Evolutionary conservation across 768 basidiomycete genomes (phyloP).

Genomic region (Termitomyces bulborhizus): DNA sequence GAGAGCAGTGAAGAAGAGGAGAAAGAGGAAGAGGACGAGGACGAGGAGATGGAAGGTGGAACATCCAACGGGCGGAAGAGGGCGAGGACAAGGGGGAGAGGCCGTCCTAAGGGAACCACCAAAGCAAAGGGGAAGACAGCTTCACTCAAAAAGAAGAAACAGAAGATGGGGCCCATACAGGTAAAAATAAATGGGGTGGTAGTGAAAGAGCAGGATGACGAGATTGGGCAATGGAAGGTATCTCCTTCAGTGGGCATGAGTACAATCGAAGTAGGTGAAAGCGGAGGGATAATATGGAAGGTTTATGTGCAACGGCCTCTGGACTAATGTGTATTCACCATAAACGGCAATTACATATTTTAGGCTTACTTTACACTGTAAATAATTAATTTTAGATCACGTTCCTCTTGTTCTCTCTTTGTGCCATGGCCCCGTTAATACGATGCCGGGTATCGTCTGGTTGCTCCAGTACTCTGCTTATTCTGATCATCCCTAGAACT

Average conservation of each 20-base stretch:
- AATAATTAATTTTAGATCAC: constrained; percentile 10
- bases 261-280: constrained; percentile 68
- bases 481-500: constrained; percentile 14
- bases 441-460: constrained; percentile 14
- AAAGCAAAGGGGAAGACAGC: constrained; percentile 24
- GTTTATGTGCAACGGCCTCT: constrained; percentile 49
- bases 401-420: background rate
- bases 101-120: constrained; percentile 22
- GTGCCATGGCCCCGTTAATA: background rate
- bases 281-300: constrained; percentile 65
- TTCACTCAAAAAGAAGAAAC: constrained; percentile 34
- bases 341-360: background rate
- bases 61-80: constrained; percentile 39
- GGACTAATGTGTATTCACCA: constrained; percentile 1
- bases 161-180: constrained; percentile 52
- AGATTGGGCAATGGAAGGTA: constrained; percentile 55
- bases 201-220: constrained; percentile 38
- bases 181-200: constrained; percentile 57
- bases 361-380: constrained; percentile 6
- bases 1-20: constrained; percentile 51
- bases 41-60: constrained; percentile 36
- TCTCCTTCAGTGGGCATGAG: constrained; percentile 53
- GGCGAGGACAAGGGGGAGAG: constrained; percentile 32
- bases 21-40: constrained; percentile 40
- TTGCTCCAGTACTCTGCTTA: background rate